Evolutionary conservation across 257 asterid species (phyloP).

Genomic region (Nicotiana sylvestris): DNA sequence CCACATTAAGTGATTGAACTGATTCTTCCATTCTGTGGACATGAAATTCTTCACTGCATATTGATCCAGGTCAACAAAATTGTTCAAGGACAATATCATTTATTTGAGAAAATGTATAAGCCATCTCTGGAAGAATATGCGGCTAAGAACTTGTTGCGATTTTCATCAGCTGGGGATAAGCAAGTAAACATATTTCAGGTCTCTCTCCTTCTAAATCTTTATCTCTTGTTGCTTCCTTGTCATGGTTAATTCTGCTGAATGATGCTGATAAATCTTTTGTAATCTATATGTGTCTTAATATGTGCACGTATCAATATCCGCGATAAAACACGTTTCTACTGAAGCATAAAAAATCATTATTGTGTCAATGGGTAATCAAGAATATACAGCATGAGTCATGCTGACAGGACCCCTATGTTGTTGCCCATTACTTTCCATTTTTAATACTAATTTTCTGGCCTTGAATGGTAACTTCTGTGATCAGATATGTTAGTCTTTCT

Average conservation of each 20-base stretch:
- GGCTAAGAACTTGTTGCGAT: conserved; percentile 46
- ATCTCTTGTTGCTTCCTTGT: neutral
- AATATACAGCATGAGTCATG: conserved; percentile 4
- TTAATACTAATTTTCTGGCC: neutral
- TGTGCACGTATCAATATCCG: neutral
- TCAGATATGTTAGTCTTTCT: neutral
- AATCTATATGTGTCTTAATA: neutral
- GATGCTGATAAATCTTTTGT: neutral
- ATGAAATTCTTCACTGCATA: neutral
- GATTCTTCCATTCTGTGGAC: neutral
- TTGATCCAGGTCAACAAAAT: conserved; percentile 62
- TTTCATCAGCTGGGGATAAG: conserved; percentile 42
- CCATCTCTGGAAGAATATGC: conserved; percentile 67
- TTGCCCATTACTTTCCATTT: neutral
- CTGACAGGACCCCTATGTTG: neutral
- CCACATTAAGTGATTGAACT: neutral
- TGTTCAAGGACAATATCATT: conserved; percentile 67
- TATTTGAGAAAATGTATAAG: conserved; percentile 56
- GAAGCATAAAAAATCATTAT: neutral
- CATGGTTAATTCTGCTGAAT: neutral
- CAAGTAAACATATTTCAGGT: conserved; percentile 60
- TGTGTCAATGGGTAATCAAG: neutral
- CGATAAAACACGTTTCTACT: neutral
- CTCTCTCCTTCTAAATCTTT: conserved; percentile 19
- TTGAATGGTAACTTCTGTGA: neutral